Conservation (phyloP, 163 green algal species). For the Scenedesmus sp. region DNA sequence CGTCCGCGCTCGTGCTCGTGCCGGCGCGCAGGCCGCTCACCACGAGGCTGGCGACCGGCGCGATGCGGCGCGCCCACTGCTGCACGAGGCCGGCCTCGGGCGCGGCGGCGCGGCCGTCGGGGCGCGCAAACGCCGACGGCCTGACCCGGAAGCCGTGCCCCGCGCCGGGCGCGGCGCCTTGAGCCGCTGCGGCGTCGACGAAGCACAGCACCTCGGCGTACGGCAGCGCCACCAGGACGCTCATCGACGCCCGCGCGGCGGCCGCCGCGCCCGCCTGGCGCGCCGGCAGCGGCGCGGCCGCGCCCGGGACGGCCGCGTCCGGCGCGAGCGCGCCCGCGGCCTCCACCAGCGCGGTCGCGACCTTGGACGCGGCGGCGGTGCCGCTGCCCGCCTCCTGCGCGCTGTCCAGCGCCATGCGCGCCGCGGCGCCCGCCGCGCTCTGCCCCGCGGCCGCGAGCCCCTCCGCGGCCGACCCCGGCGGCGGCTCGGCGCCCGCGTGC, state of each 20-base stretch:
- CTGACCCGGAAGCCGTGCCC: neutral
- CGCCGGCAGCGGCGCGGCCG: too few relatives aligned
- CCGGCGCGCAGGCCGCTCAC: slow-evolving; percentile 6
- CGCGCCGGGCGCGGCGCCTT: neutral
- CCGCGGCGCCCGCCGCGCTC: neutral
- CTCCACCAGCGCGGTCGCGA: slow-evolving; percentile 2
- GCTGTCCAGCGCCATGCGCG: neutral
- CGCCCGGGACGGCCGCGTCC: too few relatives aligned
- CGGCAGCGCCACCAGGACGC: slow-evolving; percentile 27
- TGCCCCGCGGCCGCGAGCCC: neutral
- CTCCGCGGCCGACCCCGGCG: neutral
- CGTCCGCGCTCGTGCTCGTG: slow-evolving; percentile 18
- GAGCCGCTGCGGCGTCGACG: too few relatives aligned
- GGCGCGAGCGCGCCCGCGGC: neutral
- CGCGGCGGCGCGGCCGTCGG: too few relatives aligned
- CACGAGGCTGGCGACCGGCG: slow-evolving; percentile 33
- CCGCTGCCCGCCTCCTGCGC: neutral
- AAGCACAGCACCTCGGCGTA: slow-evolving; percentile 35
- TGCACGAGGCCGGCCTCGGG: neutral
- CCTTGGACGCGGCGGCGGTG: slow-evolving; percentile 20
- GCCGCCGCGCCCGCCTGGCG: neutral
- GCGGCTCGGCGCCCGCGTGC: neutral
- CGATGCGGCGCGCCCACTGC: slow-evolving; percentile 25
- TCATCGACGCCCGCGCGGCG: slow-evolving; percentile 20
- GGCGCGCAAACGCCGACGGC: neutral